Base-by-base conservation (phyloP, 78 protist species). In the Mantamonas sphyraenae region DNA sequence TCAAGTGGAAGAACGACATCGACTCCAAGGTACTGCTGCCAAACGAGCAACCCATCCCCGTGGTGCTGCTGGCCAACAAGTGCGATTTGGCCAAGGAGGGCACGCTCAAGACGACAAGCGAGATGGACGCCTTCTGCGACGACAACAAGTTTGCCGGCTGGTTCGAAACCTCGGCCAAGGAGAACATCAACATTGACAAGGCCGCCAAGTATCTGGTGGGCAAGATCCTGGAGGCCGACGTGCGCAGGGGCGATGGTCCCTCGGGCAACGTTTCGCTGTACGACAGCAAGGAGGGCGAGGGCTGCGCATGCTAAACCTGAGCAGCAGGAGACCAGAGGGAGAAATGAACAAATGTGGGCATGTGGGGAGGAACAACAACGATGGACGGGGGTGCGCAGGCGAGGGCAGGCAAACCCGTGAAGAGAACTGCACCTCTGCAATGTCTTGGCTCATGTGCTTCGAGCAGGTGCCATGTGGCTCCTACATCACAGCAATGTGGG, bases 1-100 rank as follows among this genome's bases (percentile, higher is more conserved):
- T 63, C 0, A 79, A 81, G 73, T 94, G 98, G 98, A 94, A 94
- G 64, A 64, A 61, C 3, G 98, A 94, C 69, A 82, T 94, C 51
- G 68, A 72, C 26, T 3, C 30, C 39, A 80, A 80, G 38, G 73
- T 70, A 2, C 5, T 0, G 17, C 69, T 80, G 1, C 71, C 85
- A 20, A 59, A 57, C n/a, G 85, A 62, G 22, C 0, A 31, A 47
- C 67, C 75, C 40, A 89, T 93, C 47, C 98, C 98, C 34, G 91
- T 89, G 0, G 84, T 94, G 35, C 85, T 94, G 24, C 67, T 94
- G 10, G 96, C 93, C 28, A 94, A 92, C 65, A 94, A 94, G 83
- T 77, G 82, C 50, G 91, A 86, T 68, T 59, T 86, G 4, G 80
- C 78, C 55, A 64, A 78, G 22, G 85, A 79, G 56, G 85, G 80